Evolutionary conservation across 2,329 filamentous ascomycete genomes (phyloP), one percentile per base, ranked within the genome.

Genomic region (Penicillium olsonii): DNA sequence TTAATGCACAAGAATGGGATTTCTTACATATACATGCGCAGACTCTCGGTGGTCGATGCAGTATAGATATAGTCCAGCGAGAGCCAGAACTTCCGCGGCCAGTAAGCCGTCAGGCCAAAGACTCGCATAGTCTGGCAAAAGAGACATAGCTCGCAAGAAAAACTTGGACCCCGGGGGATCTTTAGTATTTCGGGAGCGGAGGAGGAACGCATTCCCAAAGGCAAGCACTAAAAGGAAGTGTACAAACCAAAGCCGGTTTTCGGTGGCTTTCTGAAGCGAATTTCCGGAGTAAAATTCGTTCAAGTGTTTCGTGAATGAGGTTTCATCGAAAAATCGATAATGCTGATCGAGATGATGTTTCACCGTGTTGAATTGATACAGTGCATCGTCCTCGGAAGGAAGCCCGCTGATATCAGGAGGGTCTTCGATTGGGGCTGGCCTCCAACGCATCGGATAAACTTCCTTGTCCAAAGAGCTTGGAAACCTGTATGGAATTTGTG

Each of bases 21-120:
- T 12, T 6, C 63, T 55, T 58, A 68, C 65, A 48, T 67, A 61
- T 17, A 65, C 40, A 45, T 66, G 64, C 1, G 66, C 69, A 4
- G 63, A 65, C 26, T 74, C 71, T 34, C 71, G 63, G 19, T 70
- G 59, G 35, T 73, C 68, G 14, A 71, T 70, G 2, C 68, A 68
- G 27, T 70, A 74, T 2, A 74, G 49, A 45, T 72, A 74, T 14
- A 75, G 38, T 0, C 64, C 71, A 11, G 60, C 63, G 49, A 73
- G 51, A 4, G 71, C 68, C n/a, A 73, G 40, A 4, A 70, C 65
- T 39, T 74, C 70, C 29, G 72, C 69, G 2, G 65, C 69, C 39
- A 72, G 31, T 14, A 75, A 41, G 5, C 68, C 69, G 40, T 73
- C 66, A 40, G 69, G 69, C 64, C 70, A 72, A 1, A 73, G 37